phyloP scores from a whole-genome alignment of 371 early-diverging fungal species.

The Lichtheimia ornata region DNA sequence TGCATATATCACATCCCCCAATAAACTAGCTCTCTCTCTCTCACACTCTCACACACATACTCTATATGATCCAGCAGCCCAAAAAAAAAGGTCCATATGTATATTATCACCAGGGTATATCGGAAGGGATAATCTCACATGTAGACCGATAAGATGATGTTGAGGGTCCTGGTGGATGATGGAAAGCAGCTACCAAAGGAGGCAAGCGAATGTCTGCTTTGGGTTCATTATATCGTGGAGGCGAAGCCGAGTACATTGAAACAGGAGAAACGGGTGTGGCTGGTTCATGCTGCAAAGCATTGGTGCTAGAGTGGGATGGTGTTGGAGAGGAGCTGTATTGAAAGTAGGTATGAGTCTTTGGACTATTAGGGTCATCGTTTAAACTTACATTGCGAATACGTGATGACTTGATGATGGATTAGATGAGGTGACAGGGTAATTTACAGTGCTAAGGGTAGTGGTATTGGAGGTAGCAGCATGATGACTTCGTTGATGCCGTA shows the following conservation, averaged over 20 bases:
- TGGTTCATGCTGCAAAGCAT: background rate
- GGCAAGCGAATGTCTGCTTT: constrained; percentile 6
- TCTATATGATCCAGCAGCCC: background rate
- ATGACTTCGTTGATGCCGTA: constrained; percentile 15
- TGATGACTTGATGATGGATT: too few species aligned
- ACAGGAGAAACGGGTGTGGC: background rate
- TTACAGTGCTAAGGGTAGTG: background rate
- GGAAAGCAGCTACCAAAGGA: background rate
- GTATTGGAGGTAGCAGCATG: constrained; percentile 1
- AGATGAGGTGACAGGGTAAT: background rate
- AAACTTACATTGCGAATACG: background rate
- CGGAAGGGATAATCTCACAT: constrained; percentile 11
- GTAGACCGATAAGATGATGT: constrained; percentile 4
- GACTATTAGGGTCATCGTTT: background rate
- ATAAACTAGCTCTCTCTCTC: constrained; percentile 1
- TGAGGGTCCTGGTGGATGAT: constrained; percentile 3
- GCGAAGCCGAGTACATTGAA: background rate
- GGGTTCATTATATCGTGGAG: background rate
- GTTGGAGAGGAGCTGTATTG: background rate
- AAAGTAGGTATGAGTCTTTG: background rate
- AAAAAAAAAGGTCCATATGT: background rate
- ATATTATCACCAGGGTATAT: constrained; percentile 15
- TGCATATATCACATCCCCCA: constrained; percentile 1
- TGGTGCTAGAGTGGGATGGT: background rate
- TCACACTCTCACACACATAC: background rate